Base-by-base conservation (phyloP, 176 grass and related monocot genomes). In the Oryza officinalis region DNA sequence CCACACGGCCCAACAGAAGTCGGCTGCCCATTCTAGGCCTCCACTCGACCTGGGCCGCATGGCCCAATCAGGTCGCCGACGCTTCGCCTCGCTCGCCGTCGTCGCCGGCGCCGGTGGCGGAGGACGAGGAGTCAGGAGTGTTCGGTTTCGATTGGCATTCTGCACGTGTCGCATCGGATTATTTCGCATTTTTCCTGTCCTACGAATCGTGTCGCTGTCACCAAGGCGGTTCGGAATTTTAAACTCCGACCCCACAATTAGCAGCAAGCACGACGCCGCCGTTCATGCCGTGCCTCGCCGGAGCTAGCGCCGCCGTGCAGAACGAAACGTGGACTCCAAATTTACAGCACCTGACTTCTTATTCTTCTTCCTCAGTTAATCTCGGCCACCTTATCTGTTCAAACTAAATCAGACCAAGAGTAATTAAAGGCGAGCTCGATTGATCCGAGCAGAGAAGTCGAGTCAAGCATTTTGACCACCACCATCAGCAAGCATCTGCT, bases 401-500 rank as follows among this genome's bases (percentile, higher is more conserved):
- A 20, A 45, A 61, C n/a, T 9, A 11, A 43, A 32, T 14, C 28
- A 66, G 81, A 50, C 59, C n/a, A 41, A 71, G 67, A 71, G 69
- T 72, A 41, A 41, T 41, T 41, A 41, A 38, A 20, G 17, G 41
- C 41, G 10, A 35, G 13, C 5, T 37, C 4, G 28, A 57, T 31
- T 17, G 1, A 52, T 15, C n/a, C 32, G 59, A 68, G 4, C 57
- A 3, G 8, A n/a, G 2, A 18, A 57, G 27, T 28, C n/a, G 63
- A 50, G 64, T 77, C 73, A 77, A 77, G 23, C 31, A 65, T 69
- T 77, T 50, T 69, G 64, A 69, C 82, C 28, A 40, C 40, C 40
- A 41, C 64, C 61, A 54, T 28, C 61, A 10, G 27, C 70, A 23
- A 14, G 20, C 41, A 61, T n/a, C n/a, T 25, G 2, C 2, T 9